These are phyloP conservation scores for Colletotrichum melonis DNA, from an alignment of 2,329 filamentous ascomycete species.

Conservation along the genomic window DNA sequence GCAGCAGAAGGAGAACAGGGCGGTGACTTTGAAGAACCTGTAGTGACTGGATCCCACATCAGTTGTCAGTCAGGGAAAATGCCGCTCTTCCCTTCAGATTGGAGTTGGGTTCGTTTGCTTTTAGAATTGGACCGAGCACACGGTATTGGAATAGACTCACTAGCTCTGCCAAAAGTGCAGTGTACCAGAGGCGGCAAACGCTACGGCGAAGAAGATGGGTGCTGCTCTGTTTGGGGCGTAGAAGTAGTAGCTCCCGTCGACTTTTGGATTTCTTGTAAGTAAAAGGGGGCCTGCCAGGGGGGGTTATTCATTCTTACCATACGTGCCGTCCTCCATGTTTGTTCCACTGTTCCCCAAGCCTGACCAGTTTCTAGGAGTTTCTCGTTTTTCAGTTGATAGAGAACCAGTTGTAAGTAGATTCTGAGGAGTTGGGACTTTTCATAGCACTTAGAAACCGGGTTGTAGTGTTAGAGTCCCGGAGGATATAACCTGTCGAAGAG, in stretches of 20 bases:
- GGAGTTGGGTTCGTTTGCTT: too few relatives aligned
- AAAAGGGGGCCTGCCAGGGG: neutral
- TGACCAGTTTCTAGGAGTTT: neutral
- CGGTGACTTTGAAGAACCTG: constrained; percentile 66
- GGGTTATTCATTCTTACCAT: constrained; percentile 39
- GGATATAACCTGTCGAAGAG: too few relatives aligned
- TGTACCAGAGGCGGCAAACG: constrained; percentile 50
- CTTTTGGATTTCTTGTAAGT: constrained; percentile 38
- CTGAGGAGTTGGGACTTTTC: too few relatives aligned
- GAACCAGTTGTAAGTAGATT: neutral
- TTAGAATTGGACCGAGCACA: too few relatives aligned
- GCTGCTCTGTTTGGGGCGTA: constrained; percentile 61
- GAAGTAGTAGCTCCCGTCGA: constrained; percentile 57
- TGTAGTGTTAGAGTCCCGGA: too few relatives aligned
- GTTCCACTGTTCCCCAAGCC: neutral
- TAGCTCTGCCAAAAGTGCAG: constrained; percentile 55
- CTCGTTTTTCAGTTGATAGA: neutral
- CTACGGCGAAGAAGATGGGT: constrained; percentile 57
- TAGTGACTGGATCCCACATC: constrained; percentile 48
- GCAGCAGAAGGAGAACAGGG: constrained; percentile 65
- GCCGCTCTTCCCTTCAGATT: too few relatives aligned
- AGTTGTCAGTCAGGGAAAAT: too few relatives aligned
- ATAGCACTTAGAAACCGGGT: too few relatives aligned
- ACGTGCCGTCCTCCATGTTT: constrained; percentile 46
- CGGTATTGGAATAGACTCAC: constrained; percentile 51